Conservation (phyloP, 495 filamentous ascomycete species). For the Aspergillus incahuasiensis region DNA sequence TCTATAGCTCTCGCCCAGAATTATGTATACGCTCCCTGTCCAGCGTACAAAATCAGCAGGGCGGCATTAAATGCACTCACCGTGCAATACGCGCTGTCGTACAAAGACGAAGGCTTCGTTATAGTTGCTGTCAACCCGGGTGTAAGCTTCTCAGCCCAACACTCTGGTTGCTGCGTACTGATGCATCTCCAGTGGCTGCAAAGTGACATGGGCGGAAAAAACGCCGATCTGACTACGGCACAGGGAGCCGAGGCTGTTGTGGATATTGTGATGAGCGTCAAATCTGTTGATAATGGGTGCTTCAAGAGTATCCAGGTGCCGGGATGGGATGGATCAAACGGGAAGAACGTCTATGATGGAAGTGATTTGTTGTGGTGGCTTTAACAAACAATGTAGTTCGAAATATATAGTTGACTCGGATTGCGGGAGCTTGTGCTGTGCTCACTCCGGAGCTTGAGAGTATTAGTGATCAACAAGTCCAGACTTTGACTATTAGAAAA, state of each 20-base stretch:
- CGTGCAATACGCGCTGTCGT: conserved; percentile 37
- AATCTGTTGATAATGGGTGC: conserved; percentile 29
- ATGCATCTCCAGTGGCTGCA: conserved; percentile 33
- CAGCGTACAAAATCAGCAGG: conserved; percentile 47
- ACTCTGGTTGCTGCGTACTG: no score
- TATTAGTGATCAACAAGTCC: no score
- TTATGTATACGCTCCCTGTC: conserved; percentile 23
- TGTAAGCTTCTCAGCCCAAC: no score
- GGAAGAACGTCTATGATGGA: conserved; percentile 33
- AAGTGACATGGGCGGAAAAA: conserved; percentile 37
- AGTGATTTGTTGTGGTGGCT: conserved; percentile 14
- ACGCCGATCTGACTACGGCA: conserved; percentile 36
- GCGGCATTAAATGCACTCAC: conserved; percentile 42
- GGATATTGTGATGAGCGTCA: conserved; percentile 28
- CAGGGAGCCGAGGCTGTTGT: conserved; percentile 34
- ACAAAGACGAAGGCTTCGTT: conserved; percentile 31
- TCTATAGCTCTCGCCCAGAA: conserved; percentile 24
- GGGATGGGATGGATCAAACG: conserved; percentile 16
- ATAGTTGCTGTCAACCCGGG: conserved; percentile 39
- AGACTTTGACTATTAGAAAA: no score
- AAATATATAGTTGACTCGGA: background rate
- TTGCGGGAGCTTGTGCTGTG: no score
- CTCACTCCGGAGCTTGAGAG: no score
- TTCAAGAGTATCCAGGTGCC: conserved; percentile 37
- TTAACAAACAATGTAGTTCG: background rate